These are phyloP conservation scores for Nitzschia sp. DNA, from an alignment of 108 stramenopile species.

Conservation along the genomic window DNA sequence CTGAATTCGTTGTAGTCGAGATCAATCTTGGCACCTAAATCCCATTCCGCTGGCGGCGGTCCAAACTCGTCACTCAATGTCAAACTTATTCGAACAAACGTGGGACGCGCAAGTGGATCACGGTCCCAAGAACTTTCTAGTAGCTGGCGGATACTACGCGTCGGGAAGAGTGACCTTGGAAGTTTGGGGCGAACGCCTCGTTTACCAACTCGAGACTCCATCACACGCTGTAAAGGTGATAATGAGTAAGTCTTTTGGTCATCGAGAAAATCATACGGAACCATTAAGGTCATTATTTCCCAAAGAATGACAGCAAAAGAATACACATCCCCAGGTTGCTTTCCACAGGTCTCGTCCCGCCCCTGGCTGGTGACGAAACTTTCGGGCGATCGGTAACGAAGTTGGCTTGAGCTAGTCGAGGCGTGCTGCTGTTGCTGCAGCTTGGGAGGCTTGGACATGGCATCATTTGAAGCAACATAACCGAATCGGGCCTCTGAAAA, in stretches of 20 bases:
- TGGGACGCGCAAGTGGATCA: neutral
- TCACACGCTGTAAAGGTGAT: neutral
- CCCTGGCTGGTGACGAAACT: no score
- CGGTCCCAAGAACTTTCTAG: neutral
- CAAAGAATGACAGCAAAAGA: neutral
- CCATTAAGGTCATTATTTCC: neutral
- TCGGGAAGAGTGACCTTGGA: neutral
- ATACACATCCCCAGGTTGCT: constrained; percentile 7
- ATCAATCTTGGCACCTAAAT: neutral
- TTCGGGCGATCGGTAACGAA: constrained; percentile 5
- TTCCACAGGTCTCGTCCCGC: neutral
- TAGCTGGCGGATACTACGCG: neutral
- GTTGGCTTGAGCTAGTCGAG: neutral
- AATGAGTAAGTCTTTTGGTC: neutral
- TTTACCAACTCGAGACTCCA: neutral
- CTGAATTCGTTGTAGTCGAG: neutral
- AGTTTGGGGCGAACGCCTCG: neutral
- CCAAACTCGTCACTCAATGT: neutral
- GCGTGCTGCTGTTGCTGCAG: no score
- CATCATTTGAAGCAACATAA: no score
- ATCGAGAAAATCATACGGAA: neutral
- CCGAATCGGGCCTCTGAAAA: neutral
- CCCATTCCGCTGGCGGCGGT: neutral
- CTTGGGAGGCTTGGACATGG: no score
- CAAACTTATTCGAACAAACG: neutral